Evolutionary conservation across 257 asterid species (phyloP), one percentile per base, ranked within the genome.

Genomic region (Leonotis leonurus): DNA sequence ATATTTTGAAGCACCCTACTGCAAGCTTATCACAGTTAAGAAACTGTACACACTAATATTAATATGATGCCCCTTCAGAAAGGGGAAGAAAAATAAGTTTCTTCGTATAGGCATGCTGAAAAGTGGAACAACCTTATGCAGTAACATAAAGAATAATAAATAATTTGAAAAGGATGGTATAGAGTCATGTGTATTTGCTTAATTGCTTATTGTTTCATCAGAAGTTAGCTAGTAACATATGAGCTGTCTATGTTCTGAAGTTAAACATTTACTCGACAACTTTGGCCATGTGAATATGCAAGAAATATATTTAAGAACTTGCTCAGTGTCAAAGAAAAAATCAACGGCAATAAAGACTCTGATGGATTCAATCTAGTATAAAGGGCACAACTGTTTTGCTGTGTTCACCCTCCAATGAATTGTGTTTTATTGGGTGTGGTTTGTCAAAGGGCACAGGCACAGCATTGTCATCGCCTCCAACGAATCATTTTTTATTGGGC

Each of bases 231-330:
- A 8, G 26, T 44, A 69, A 61, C 24, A 16, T 26, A 12, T 20
- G 39, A 60, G 21, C 22, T 35, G 4, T 30, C 5, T 6, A 25
- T 5, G 18, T 20, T 35, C 16, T 18, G 13, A 6, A 10, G 22
- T 46, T 16, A 36, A n/a, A 24, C 49, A 57, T 26, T 48, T 56
- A 49, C 51, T 8, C 33, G 18, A 43, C 69, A 24, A 62, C 33
- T 62, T 69, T 44, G 32, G 62, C 55, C 10, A 58, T 22, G 56
- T 65, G 40, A 30, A 9, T 32, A 22, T 49, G 54, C 65, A 26
- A 21, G 41, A 37, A 20, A 12, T n/a, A n/a, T n/a, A 50, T 24
- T 30, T 52, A 43, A 43, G 24, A 55, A 35, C 21, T 45, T 18
- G 16, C 25, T 27, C 21, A 36, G 1, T 26, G 27, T 32, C 33